A percentile compares a stretch with the other conserved stretches of the same genome.
Evolutionary conservation across 768 basidiomycete genomes (phyloP).

Genomic region (Rhodotorula kratochvilovae): DNA sequence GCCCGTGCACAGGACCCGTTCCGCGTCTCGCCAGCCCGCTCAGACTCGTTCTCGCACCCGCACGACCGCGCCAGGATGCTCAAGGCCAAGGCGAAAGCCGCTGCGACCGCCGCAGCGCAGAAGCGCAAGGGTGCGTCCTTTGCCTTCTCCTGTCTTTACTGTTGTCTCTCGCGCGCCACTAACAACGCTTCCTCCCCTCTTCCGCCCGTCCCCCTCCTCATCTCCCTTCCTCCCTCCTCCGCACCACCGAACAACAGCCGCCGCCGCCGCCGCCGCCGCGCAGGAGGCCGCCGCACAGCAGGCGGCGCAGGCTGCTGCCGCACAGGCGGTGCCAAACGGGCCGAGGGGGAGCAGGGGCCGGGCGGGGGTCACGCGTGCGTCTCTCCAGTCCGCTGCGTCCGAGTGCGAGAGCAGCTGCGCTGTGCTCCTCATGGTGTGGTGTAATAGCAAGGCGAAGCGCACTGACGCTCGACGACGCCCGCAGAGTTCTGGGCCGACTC

Average conservation of each 20-base stretch:
- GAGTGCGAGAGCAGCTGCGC: no score
- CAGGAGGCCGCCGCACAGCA: conserved; percentile 32
- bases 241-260: background rate
- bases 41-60: background rate
- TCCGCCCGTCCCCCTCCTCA: background rate
- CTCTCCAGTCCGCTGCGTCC: background rate
- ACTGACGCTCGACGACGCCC: background rate
- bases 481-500: conserved; percentile 36
- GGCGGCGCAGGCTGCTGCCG: conserved; percentile 16
- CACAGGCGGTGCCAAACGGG: background rate
- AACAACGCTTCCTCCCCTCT: background rate
- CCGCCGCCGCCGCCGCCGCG: conserved; percentile 28
- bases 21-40: background rate
- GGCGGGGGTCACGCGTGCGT: conserved; percentile 17
- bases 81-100: conserved; percentile 32
- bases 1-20: no score
- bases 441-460: no score
- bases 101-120: conserved; percentile 23
- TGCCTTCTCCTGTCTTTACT: background rate
- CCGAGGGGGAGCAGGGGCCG: conserved; percentile 11
- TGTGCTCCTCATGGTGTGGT: no score
- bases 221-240: background rate
- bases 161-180: no score
- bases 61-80: conserved; percentile 2
- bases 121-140: conserved; percentile 19